Percentiles rank a stretch among this genome's conserved stretches.
These are phyloP conservation scores for Quercus berberidifolia DNA, from an alignment of 306 rosid genomes.

Conservation along the genomic window DNA sequence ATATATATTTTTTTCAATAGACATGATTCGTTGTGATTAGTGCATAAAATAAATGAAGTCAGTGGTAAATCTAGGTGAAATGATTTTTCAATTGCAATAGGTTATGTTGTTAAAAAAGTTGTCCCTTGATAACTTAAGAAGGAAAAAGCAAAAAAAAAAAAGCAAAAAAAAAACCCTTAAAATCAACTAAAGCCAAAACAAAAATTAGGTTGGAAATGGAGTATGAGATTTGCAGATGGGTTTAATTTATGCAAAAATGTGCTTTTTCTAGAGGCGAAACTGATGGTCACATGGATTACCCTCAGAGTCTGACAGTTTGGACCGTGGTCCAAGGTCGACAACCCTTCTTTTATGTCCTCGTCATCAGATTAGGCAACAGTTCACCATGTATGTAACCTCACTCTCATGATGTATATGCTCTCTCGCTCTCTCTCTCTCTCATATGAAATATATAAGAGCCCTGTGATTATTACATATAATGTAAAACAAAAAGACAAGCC, in stretches of 20 bases:
- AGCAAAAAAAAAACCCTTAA: not conserved
- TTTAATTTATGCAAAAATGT: slow-evolving; percentile 17
- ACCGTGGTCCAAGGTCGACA: slow-evolving; percentile 37
- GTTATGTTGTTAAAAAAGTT: too few relatives aligned
- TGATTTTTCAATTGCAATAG: too few relatives aligned
- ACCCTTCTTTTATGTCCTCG: slow-evolving; percentile 27
- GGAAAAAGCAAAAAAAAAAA: not conserved
- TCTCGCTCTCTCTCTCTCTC: not conserved
- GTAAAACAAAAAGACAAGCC: not conserved
- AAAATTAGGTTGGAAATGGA: slow-evolving; percentile 1
- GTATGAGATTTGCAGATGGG: slow-evolving; percentile 16
- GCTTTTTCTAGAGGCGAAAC: slow-evolving; percentile 35
- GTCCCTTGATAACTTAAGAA: too few relatives aligned
- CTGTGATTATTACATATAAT: not conserved
- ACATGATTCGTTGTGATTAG: too few relatives aligned
- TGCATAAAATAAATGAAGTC: too few relatives aligned
- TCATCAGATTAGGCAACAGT: slow-evolving; percentile 26
- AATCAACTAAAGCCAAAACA: not conserved
- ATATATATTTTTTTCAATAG: too few relatives aligned
- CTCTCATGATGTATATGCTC: not conserved
- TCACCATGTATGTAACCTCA: not conserved
- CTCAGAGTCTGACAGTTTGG: slow-evolving; percentile 58
- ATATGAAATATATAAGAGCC: not conserved
- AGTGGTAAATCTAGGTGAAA: too few relatives aligned
- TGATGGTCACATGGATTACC: slow-evolving; percentile 55